Conservation (phyloP, 129 eudicot genomes). For the Flaveria bidentis region DNA sequence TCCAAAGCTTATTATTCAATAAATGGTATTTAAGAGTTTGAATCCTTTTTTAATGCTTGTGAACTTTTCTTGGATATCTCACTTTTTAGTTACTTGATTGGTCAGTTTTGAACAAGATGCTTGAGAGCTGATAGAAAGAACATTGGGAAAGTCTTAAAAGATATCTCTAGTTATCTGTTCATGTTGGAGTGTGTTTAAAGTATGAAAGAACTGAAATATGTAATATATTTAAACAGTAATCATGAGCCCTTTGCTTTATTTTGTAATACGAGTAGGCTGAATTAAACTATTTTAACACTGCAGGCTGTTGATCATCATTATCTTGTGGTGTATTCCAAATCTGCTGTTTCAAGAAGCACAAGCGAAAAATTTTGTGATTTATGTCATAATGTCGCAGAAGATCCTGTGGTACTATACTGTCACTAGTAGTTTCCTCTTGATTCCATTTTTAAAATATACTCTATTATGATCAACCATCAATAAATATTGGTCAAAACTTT, state of each 20-base stretch:
- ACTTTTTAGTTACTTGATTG: too few species aligned
- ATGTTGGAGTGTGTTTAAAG: too few species aligned
- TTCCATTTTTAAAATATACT: too few species aligned
- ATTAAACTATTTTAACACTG: not conserved
- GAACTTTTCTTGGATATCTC: too few species aligned
- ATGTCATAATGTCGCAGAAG: constrained; percentile 78
- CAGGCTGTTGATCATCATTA: constrained; percentile 96
- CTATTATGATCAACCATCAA: not conserved
- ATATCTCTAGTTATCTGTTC: too few species aligned
- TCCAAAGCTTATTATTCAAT: not conserved
- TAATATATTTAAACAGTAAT: not conserved
- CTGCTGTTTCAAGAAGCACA: constrained; percentile 45
- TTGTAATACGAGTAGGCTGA: not conserved
- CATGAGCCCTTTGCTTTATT: not conserved
- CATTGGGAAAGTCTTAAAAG: too few species aligned
- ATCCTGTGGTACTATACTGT: constrained; percentile 56
- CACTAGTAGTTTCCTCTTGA: not conserved
- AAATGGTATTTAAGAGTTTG: not conserved
- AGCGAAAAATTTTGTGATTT: constrained; percentile 49
- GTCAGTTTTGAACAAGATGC: too few species aligned
- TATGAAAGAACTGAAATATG: not conserved
- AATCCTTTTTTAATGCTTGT: not conserved
- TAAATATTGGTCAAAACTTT: not conserved
- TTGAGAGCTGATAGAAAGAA: too few species aligned
- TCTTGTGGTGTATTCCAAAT: constrained; percentile 74